Evolutionary conservation across 139 green algal genomes (phyloP).

Genomic region (Chlorella vulgaris): DNA sequence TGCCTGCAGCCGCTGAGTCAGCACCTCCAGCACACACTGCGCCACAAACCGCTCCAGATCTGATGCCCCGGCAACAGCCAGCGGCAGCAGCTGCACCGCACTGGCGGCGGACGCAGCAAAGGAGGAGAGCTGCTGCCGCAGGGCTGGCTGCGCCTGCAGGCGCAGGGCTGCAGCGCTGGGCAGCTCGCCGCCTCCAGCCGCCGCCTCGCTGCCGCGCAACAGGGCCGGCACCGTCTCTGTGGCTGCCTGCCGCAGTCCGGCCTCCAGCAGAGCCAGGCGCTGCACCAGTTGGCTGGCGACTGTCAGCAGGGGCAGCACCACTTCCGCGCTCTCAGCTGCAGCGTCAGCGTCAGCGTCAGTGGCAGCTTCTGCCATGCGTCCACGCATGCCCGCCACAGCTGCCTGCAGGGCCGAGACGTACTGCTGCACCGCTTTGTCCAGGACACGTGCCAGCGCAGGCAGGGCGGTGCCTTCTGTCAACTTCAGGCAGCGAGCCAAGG

Average conservation of each 20-base stretch:
- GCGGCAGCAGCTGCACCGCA: not conserved
- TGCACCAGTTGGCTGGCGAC: constrained; percentile 44
- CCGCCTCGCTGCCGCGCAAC: not conserved
- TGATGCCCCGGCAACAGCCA: not conserved
- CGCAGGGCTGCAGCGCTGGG: constrained; percentile 19
- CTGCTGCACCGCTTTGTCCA: constrained; percentile 59
- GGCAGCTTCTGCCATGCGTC: constrained; percentile 3
- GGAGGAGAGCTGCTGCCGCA: constrained; percentile 33
- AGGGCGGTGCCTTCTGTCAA: constrained; percentile 69
- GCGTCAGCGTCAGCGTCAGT: constrained; percentile 35
- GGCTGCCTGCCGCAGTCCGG: constrained; percentile 35
- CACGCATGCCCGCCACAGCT: not conserved
- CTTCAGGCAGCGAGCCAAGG: constrained; percentile 55
- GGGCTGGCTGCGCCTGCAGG: constrained; percentile 11
- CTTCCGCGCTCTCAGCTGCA: constrained; percentile 27
- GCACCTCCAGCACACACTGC: constrained; percentile 12
- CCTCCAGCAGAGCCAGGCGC: constrained; percentile 45
- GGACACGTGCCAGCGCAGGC: constrained; percentile 52
- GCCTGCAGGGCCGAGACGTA: constrained; percentile 45
- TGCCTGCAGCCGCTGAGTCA: not conserved
- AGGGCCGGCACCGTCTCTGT: constrained; percentile 4
- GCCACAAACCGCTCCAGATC: not conserved
- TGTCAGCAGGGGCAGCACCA: constrained; percentile 59
- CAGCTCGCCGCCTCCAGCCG: constrained; percentile 5
- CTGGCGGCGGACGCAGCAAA: not conserved